These are phyloP conservation scores for Diophrys appendiculata DNA, from an alignment of 73 alveolate genomes.

Conservation along the genomic window DNA sequence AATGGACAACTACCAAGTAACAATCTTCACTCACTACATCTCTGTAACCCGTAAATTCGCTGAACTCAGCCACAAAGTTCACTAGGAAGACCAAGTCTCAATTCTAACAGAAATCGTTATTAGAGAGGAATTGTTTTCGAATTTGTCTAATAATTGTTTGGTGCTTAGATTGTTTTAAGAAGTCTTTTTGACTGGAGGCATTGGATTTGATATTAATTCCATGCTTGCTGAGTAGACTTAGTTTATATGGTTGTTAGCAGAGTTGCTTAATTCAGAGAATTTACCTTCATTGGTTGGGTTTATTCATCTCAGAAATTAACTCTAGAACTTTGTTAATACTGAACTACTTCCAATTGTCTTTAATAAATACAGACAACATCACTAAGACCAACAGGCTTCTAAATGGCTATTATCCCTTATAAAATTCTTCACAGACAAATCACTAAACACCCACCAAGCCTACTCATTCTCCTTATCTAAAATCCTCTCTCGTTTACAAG, in stretches of 20 bases:
- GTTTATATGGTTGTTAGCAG: slow-evolving; percentile 53
- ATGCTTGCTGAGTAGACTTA: background rate
- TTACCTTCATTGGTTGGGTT: slow-evolving; percentile 53
- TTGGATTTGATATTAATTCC: slow-evolving; percentile 43
- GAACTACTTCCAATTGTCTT: slow-evolving; percentile 55
- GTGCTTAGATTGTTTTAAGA: slow-evolving; percentile 54
- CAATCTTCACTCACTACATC: background rate
- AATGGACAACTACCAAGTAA: background rate
- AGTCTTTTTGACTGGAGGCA: slow-evolving; percentile 56
- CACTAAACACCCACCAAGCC: background rate
- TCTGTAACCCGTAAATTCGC: background rate
- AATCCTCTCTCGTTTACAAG: background rate
- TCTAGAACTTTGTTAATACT: slow-evolving; percentile 46
- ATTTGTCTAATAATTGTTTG: slow-evolving; percentile 34
- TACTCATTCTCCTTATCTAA: background rate
- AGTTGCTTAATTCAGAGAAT: slow-evolving; percentile 32
- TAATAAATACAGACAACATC: background rate
- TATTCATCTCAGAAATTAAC: slow-evolving; percentile 37
- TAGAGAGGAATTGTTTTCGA: slow-evolving; percentile 24
- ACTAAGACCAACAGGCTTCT: background rate
- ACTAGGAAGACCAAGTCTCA: background rate
- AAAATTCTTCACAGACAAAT: background rate
- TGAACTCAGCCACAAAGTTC: slow-evolving; percentile 9
- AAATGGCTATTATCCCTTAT: background rate
- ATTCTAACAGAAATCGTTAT: slow-evolving; percentile 37